Evolutionary conservation across 371 early-diverging fungal genomes (phyloP).

Genomic region (Mucor circinelloides): DNA sequence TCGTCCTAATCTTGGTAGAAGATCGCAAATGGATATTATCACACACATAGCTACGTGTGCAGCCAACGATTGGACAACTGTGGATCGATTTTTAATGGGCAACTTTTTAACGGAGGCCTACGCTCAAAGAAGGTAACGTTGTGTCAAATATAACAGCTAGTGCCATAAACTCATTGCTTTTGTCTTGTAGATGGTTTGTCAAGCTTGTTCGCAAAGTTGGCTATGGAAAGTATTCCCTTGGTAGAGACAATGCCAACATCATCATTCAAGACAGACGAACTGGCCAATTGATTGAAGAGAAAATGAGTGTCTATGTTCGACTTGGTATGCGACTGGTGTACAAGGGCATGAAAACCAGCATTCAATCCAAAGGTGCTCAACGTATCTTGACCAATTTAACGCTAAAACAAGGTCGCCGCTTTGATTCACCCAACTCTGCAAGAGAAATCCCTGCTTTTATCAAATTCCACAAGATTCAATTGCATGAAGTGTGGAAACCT

Average conservation of each 20-base stretch:
- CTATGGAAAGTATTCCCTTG: conserved; percentile 66
- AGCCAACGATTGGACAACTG: conserved; percentile 60
- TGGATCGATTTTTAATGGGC: conserved; percentile 70
- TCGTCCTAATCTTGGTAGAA: conserved; percentile 53
- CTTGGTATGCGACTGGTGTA: conserved; percentile 83
- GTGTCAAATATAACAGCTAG: neutral
- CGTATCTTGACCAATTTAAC: conserved; percentile 63
- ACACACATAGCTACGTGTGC: conserved; percentile 78
- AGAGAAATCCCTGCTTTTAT: conserved; percentile 77
- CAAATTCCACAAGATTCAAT: conserved; percentile 69
- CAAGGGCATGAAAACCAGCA: conserved; percentile 53
- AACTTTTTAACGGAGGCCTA: conserved; percentile 78
- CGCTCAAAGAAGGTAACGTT: conserved; percentile 63
- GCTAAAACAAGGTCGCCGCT: conserved; percentile 76
- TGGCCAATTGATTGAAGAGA: conserved; percentile 77
- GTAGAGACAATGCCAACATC: conserved; percentile 72
- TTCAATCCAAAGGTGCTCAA: conserved; percentile 50
- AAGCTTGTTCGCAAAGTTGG: conserved; percentile 74
- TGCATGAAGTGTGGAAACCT: conserved; percentile 68
- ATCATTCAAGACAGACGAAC: conserved; percentile 74
- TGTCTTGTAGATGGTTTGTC: conserved; percentile 66
- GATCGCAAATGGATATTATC: conserved; percentile 71
- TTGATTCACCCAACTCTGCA: conserved; percentile 66
- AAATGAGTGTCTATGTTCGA: conserved; percentile 79
- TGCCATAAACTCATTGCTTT: neutral